Base-by-base conservation (phyloP, 140 eudicot species). In the Oenanthe javanica region DNA sequence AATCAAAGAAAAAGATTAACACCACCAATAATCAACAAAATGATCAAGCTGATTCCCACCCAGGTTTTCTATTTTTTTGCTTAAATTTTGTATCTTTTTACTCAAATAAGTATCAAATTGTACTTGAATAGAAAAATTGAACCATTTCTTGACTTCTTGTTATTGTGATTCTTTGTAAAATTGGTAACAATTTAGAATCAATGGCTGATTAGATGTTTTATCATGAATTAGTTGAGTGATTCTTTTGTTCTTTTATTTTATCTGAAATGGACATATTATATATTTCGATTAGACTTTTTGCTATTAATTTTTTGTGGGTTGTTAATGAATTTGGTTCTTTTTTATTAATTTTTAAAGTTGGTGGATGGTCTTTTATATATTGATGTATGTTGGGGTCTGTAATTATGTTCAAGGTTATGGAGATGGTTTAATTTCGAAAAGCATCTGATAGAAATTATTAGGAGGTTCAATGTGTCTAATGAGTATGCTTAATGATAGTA, bases 31-130 rank as follows among this genome's bases (percentile, higher is more conserved):
- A 82, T 36, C 79, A 66, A 83, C 43, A 69, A 52, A 76, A 78
- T 48, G 90, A 92, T 86, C 93, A 82, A 84, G 61, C 82, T 23
- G 49, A 76, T 51, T 55, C 61, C 69, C 82, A 61, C 71, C 36
- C 87, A 83, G 96, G 95, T 90, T 38, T 49, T 46, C 2, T 0
- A n/a, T 6, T 6, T n/a, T 19, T 75, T 25, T 3, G 21, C 25
- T 42, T 9, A 21, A 16, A n/a, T n/a, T 38, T 38, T 27, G 54
- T 3, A 61, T 61, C 70, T 61, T 61, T 23, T 61, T 0, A 61
- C 38, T 3, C 23, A n/a, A n/a, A 61, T 0, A n/a, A 7, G 31
- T n/a, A 51, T 57, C 0, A 57, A 21, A 57, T 57, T 21, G 1
- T 52, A 69, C 51, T 74, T 42, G 9, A 19, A 40, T 19, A 18